Percentiles rank a stretch among this genome's conserved stretches.
Evolutionary conservation across 345 rosid species (phyloP).

Genomic region (Citropsis articulata): DNA sequence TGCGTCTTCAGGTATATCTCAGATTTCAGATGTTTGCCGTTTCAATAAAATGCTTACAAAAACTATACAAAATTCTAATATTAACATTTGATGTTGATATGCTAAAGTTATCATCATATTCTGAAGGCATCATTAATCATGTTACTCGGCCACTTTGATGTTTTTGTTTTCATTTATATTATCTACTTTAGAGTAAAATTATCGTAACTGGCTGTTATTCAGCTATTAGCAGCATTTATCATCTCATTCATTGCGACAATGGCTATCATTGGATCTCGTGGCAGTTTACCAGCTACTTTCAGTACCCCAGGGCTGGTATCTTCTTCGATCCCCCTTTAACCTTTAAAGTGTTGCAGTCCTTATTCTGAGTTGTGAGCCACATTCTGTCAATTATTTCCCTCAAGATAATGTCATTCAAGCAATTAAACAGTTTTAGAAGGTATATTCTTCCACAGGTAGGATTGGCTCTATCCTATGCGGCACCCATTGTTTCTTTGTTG

Average conservation of each 20-base stretch:
- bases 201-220: slow-evolving; percentile 5
- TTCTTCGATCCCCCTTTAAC: slow-evolving; percentile 6
- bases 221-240: slow-evolving; percentile 77
- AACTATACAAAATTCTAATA: background rate
- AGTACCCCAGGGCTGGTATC: slow-evolving; percentile 94
- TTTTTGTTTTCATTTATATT: background rate
- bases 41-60: background rate
- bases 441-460: slow-evolving; percentile 57
- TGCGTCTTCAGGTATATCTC: slow-evolving; percentile 84
- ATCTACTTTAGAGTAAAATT: background rate
- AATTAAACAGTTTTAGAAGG: background rate
- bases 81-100: background rate
- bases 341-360: background rate
- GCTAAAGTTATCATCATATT: background rate
- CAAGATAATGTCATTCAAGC: background rate
- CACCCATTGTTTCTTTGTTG: slow-evolving; percentile 78
- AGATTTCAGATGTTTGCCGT: background rate
- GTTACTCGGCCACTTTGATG: background rate
- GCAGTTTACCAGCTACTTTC: slow-evolving; percentile 58
- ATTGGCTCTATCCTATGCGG: slow-evolving; percentile 86
- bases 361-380: background rate
- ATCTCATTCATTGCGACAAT: slow-evolving; percentile 69
- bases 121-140: background rate
- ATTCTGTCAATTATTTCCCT: background rate
- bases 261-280: slow-evolving; percentile 73